A percentile compares a stretch with the other conserved stretches of the same genome.
Conservation (phyloP, 2,329 filamentous ascomycete genomes). For the Colletotrichum gloeosporioides region DNA sequence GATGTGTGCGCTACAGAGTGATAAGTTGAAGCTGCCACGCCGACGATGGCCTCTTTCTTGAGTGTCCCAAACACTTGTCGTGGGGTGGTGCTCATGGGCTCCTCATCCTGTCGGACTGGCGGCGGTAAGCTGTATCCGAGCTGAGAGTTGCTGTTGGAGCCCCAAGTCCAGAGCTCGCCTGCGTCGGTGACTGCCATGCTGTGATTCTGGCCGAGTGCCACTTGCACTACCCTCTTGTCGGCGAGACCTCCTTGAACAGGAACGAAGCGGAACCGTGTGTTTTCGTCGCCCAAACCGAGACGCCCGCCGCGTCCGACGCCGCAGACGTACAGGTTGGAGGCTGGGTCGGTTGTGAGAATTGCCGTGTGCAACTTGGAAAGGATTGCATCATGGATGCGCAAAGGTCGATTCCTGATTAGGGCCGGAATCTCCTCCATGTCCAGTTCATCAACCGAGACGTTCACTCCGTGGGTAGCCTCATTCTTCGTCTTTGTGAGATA, state of each 20-base stretch:
- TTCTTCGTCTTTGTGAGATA: conserved; percentile 56
- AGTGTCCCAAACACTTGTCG: conserved; percentile 90
- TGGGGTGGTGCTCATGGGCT: conserved; percentile 80
- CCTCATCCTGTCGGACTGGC: conserved; percentile 74
- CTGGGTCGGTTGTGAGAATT: conserved; percentile 83
- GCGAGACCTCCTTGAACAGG: conserved; percentile 80
- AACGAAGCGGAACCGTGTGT: conserved; percentile 84
- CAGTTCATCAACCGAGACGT: conserved; percentile 19
- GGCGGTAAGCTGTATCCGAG: conserved; percentile 82
- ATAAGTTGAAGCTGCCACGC: conserved; percentile 85
- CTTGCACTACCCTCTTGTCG: conserved; percentile 75
- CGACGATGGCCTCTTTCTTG: conserved; percentile 83
- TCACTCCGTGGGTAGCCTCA: background rate
- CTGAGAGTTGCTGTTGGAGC: conserved; percentile 84
- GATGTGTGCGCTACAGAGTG: conserved; percentile 91
- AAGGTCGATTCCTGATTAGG: conserved; percentile 72
- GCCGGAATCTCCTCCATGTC: conserved; percentile 67
- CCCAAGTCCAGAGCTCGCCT: conserved; percentile 96
- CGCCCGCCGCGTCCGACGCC: conserved; percentile 91
- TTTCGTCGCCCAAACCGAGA: conserved; percentile 87
- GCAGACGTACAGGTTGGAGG: conserved; percentile 91
- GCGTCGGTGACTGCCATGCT: conserved; percentile 83
- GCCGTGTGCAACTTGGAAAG: conserved; percentile 94
- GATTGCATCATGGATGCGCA: conserved; percentile 80
- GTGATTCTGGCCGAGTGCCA: conserved; percentile 91